Evolutionary conservation across 257 asterid species (phyloP).

Genomic region (Euphrasia confusa): DNA sequence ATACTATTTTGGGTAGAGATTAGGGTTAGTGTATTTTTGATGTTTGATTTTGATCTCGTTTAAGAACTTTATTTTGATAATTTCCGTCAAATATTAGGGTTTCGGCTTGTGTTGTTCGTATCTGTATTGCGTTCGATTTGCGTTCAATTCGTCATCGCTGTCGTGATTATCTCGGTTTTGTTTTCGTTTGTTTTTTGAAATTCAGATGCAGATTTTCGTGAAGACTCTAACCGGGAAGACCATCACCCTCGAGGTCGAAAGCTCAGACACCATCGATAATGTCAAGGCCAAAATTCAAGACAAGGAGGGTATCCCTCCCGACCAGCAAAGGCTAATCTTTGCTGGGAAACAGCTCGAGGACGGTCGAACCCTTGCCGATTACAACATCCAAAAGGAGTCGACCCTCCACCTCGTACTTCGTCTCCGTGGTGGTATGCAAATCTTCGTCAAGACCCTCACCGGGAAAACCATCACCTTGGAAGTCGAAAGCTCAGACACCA

Average conservation of each 20-base stretch:
- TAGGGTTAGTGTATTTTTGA: too few species aligned
- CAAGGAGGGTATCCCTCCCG: not conserved
- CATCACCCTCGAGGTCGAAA: not conserved
- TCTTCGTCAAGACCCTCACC: not conserved
- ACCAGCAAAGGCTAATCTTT: not conserved
- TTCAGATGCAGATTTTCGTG: constrained; percentile 22
- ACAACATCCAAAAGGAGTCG: constrained; percentile 27
- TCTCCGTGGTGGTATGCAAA: constrained; percentile 15
- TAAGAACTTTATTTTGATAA: not conserved
- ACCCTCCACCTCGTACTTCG: constrained; percentile 32
- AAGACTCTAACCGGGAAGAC: not conserved
- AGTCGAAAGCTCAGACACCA: not conserved
- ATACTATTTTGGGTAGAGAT: too few species aligned
- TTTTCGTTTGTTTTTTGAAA: not conserved
- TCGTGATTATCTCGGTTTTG: not conserved
- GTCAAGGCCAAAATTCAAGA: not conserved
- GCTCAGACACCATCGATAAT: not conserved
- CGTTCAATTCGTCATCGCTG: not conserved
- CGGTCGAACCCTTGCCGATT: not conserved
- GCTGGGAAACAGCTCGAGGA: constrained; percentile 7
- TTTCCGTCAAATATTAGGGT: not conserved
- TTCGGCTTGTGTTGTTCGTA: not conserved
- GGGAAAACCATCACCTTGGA: not conserved
- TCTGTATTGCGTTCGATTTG: not conserved
- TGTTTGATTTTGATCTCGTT: too few species aligned